Evolutionary conservation across 768 basidiomycete species (phyloP).

Genomic region (Calocybe indica): DNA sequence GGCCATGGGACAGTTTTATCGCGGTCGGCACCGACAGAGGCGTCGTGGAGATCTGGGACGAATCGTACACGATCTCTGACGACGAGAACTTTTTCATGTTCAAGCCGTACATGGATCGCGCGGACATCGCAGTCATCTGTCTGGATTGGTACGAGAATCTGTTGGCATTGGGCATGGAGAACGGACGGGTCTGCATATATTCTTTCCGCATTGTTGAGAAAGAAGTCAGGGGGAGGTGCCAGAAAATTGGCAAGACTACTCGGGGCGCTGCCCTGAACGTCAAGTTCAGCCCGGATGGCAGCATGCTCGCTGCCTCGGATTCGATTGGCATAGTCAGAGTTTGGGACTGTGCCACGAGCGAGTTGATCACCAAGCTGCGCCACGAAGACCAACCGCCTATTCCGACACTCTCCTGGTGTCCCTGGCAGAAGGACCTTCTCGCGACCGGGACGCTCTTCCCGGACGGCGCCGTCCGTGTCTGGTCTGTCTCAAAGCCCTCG

Average conservation of each 20-base stretch:
- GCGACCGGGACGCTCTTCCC: slow-evolving; percentile 75
- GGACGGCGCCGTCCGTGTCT: slow-evolving; percentile 66
- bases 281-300: slow-evolving; percentile 70
- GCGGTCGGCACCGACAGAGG: slow-evolving; percentile 49
- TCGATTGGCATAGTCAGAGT: slow-evolving; percentile 83
- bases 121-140: slow-evolving; percentile 15
- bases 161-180: slow-evolving; percentile 57
- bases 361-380: slow-evolving; percentile 7
- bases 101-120: slow-evolving; percentile 24
- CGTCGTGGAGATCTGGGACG: slow-evolving; percentile 50
- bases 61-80: slow-evolving; percentile 23
- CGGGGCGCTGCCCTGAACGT: slow-evolving; percentile 66
- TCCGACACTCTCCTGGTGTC: slow-evolving; percentile 81
- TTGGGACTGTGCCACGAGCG: slow-evolving; percentile 59
- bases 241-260: slow-evolving; percentile 26
- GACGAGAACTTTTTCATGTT: slow-evolving; percentile 31
- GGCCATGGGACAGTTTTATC: slow-evolving; percentile 28
- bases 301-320: slow-evolving; percentile 78
- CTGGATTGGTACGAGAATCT: slow-evolving; percentile 56
- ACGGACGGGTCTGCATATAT: slow-evolving; percentile 60
- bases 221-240: slow-evolving; percentile 28
- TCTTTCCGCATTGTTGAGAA: slow-evolving; percentile 47
- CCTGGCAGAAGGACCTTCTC: slow-evolving; percentile 73
- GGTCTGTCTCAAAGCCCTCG: slow-evolving; percentile 44
- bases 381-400: slow-evolving; percentile 3